Conservation (phyloP, 805 yeast species). For the Myxozyma sirexii region DNA sequence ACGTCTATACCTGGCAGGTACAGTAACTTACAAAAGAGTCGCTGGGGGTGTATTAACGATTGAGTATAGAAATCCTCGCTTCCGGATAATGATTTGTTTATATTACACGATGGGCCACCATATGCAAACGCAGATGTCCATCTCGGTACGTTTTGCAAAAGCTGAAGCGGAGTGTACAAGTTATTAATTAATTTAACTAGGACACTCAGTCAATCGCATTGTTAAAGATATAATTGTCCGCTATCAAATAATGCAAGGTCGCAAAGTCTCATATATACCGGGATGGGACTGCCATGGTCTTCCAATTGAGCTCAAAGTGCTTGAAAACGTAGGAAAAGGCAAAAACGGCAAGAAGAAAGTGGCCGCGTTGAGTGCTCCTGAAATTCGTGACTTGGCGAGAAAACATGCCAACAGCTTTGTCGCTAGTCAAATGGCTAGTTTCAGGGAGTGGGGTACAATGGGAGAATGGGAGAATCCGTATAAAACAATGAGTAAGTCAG, state of each 20-base stretch:
- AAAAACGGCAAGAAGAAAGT: slow-evolving; percentile 36
- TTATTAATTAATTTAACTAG: slow-evolving; percentile 41
- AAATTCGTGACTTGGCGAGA: slow-evolving; percentile 66
- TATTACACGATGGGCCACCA: slow-evolving; percentile 97
- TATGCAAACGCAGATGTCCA: slow-evolving; percentile 96
- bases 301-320: slow-evolving; percentile 90
- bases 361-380: slow-evolving; percentile 45
- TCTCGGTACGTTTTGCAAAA: slow-evolving; percentile 42
- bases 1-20: slow-evolving; percentile 68
- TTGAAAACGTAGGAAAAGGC: slow-evolving; percentile 47
- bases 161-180: not conserved
- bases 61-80: slow-evolving; percentile 23
- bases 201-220: slow-evolving; percentile 85
- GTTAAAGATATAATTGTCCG: slow-evolving; percentile 84
- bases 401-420: slow-evolving; percentile 72
- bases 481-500: slow-evolving; percentile 56
- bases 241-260: slow-evolving; percentile 63
- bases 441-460: slow-evolving; percentile 74
- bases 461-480: slow-evolving; percentile 79
- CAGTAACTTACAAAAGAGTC: not conserved
- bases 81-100: slow-evolving; percentile 47
- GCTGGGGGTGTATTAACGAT: not conserved
- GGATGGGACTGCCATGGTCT: slow-evolving; percentile 99
- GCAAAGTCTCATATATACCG: slow-evolving; percentile 71
- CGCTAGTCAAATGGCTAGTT: slow-evolving; percentile 61